Conservation (phyloP, 768 basidiomycete genomes). For the Lactarius evosmus region DNA sequence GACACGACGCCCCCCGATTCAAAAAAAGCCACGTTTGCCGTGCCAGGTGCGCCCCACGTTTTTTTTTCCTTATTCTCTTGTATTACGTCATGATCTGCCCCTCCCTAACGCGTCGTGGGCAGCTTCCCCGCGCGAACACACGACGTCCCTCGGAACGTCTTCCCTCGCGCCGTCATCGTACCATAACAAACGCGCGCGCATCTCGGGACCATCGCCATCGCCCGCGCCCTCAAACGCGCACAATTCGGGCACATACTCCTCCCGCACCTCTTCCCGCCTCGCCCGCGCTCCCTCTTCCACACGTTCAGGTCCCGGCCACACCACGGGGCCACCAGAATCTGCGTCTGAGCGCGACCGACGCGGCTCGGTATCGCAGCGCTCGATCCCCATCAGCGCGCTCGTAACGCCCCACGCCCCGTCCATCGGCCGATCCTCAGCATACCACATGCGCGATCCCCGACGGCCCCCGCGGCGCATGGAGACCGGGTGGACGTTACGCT, state of each 20-base stretch:
- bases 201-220: conserved; percentile 44
- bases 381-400: conserved; percentile 77
- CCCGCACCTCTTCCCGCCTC: conserved; percentile 34
- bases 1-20: conserved; percentile 66
- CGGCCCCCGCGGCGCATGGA: conserved; percentile 55
- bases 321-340: conserved; percentile 7
- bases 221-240: conserved; percentile 40
- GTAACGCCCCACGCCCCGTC: conserved; percentile 79
- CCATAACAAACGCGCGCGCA: conserved; percentile 64
- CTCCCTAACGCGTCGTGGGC: conserved; percentile 7
- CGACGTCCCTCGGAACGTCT: conserved; percentile 39
- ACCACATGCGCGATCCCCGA: conserved; percentile 79
- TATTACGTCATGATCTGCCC: conserved; percentile 26
- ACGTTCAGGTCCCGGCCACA: conserved; percentile 33
- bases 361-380: conserved; percentile 55
- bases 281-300: conserved; percentile 29
- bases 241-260: conserved; percentile 45
- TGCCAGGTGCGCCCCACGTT: conserved; percentile 45
- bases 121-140: conserved; percentile 34
- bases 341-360: conserved; percentile 15
- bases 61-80: conserved; percentile 3
- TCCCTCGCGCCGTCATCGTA: conserved; percentile 70
- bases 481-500: conserved; percentile 61
- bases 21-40: conserved; percentile 60
- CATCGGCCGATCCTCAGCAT: conserved; percentile 49